Percentiles rank a stretch among this genome's conserved stretches.
Conservation (phyloP, 73 alveolate genomes). For the Paramecium biaurelia region DNA sequence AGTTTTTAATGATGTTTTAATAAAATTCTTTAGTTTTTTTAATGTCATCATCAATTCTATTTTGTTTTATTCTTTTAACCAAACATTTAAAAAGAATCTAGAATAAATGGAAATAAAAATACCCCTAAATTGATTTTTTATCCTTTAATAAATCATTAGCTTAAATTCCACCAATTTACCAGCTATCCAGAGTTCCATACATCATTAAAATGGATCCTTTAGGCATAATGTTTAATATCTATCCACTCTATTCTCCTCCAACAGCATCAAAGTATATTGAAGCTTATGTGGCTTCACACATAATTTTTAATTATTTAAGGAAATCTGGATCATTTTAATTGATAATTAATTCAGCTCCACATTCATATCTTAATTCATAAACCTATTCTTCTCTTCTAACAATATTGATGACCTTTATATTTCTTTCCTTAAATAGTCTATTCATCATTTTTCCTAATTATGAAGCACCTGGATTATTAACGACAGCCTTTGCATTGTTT, state of each 20-base stretch:
- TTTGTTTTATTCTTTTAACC: not conserved
- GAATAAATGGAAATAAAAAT: not conserved
- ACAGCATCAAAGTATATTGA: conserved; percentile 53
- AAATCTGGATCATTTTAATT: not conserved
- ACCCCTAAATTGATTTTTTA: conserved; percentile 42
- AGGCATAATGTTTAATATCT: not conserved
- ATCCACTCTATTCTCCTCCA: conserved; percentile 29
- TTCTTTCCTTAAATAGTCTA: conserved; percentile 53
- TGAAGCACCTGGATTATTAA: conserved; percentile 71
- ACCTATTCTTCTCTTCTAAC: conserved; percentile 71
- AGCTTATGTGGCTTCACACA: not conserved
- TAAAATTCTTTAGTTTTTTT: not conserved
- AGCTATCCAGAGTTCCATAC: conserved; percentile 68
- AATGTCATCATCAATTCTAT: not conserved
- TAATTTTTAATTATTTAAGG: not conserved
- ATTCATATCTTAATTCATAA: conserved; percentile 55
- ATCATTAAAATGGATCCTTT: conserved; percentile 53
- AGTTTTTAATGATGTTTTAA: not conserved
- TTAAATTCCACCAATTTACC: not conserved
- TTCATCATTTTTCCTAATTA: conserved; percentile 76
- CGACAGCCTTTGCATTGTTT: conserved; percentile 66
- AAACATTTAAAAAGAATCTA: not conserved
- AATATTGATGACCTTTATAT: conserved; percentile 64
- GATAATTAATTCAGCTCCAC: conserved; percentile 29
- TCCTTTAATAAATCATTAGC: conserved; percentile 7